These are phyloP conservation scores for Talaromyces verruculosus DNA, from an alignment of 2,329 filamentous ascomycete genomes.

Conservation along the genomic window DNA sequence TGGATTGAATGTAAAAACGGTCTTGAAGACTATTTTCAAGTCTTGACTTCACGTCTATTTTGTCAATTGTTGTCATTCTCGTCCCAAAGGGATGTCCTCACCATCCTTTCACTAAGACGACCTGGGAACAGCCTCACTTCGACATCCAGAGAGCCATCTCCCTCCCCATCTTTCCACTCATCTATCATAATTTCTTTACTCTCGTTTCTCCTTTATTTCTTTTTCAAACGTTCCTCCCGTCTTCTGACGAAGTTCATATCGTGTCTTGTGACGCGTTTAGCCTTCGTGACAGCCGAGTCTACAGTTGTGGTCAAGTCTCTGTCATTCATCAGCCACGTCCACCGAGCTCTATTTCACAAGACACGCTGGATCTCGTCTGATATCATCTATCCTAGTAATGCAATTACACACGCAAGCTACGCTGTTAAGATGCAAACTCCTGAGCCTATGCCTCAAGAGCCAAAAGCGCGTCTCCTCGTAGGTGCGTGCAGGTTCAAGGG, in stretches of 20 bases:
- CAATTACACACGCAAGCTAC: too few relatives aligned
- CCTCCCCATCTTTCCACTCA: too few relatives aligned
- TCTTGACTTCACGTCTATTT: background rate
- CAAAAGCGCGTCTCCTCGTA: background rate
- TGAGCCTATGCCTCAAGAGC: background rate
- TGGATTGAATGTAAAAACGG: too few relatives aligned
- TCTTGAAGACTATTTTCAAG: background rate
- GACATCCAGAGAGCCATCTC: too few relatives aligned
- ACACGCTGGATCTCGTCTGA: background rate
- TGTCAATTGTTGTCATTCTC: background rate
- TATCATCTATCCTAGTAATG: too few relatives aligned
- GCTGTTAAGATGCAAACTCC: slow-evolving; percentile 4
- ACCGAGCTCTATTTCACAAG: background rate
- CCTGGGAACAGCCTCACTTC: too few relatives aligned
- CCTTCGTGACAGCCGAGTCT: background rate
- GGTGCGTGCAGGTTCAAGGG: slow-evolving; percentile 12
- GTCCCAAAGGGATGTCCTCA: background rate
- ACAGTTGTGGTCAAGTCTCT: background rate
- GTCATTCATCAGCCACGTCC: background rate
- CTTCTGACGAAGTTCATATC: background rate
- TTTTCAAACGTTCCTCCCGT: too few relatives aligned
- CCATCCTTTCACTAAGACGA: background rate
- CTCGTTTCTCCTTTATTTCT: too few relatives aligned
- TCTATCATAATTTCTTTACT: too few relatives aligned
- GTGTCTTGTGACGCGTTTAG: background rate